Conservation (phyloP, 805 yeast genomes). For the Yarrowia sp. region DNA sequence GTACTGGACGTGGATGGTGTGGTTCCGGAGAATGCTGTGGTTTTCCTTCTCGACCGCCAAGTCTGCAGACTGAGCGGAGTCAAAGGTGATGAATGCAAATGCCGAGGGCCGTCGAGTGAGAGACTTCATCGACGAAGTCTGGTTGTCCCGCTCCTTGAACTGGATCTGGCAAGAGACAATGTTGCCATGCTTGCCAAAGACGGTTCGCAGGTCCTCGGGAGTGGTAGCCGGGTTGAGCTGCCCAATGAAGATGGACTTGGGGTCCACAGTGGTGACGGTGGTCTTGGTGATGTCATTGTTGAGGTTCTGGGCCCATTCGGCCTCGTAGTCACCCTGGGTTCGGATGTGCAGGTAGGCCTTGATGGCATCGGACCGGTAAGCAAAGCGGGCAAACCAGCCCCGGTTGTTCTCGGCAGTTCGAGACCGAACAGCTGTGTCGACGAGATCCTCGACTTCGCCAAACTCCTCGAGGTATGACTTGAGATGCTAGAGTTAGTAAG, state of each 20-base stretch:
- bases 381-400: constrained; percentile 75
- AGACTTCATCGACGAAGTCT: not conserved
- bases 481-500: constrained; percentile 35
- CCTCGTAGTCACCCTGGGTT: constrained; percentile 44
- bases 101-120: constrained; percentile 25
- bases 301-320: constrained; percentile 85
- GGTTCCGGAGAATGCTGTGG: constrained; percentile 68
- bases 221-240: constrained; percentile 59
- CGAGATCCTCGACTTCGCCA: constrained; percentile 76
- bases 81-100: constrained; percentile 73
- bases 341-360: constrained; percentile 56
- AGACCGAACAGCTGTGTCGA: not conserved
- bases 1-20: constrained; percentile 82
- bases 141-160: constrained; percentile 13
- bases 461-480: constrained; percentile 46
- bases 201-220: constrained; percentile 52
- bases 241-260: constrained; percentile 73
- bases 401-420: constrained; percentile 7
- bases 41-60: constrained; percentile 72
- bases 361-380: constrained; percentile 82
- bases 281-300: constrained; percentile 32
- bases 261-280: constrained; percentile 54
- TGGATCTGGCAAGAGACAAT: constrained; percentile 38
- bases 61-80: constrained; percentile 71
- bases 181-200: constrained; percentile 67